Percentiles rank a stretch among this genome's conserved stretches.
These are phyloP conservation scores for Salisapilia sapeloensis DNA, from an alignment of 352 stramenopile species.

Conservation along the genomic window DNA sequence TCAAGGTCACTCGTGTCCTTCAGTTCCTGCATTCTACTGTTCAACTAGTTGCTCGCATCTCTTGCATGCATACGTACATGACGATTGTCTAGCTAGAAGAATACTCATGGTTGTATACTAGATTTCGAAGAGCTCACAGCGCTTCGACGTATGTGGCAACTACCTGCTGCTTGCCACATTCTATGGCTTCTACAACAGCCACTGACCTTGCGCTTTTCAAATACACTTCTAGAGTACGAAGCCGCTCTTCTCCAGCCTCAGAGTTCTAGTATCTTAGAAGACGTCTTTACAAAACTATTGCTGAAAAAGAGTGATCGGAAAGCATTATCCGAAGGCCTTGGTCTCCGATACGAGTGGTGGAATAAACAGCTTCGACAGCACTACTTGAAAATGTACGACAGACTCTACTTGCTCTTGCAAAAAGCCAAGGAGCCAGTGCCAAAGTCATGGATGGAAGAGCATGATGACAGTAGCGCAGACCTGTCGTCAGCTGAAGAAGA, in stretches of 20 bases:
- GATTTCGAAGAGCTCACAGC: constrained; percentile 55
- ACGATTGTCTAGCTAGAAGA: not conserved
- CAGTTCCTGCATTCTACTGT: too few relatives aligned
- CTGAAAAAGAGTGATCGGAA: constrained; percentile 71
- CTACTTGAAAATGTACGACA: constrained; percentile 69
- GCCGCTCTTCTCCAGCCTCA: constrained; percentile 52
- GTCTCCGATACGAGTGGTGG: constrained; percentile 80
- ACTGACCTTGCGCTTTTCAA: constrained; percentile 56
- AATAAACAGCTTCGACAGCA: constrained; percentile 74
- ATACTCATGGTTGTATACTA: constrained; percentile 1
- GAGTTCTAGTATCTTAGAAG: constrained; percentile 53
- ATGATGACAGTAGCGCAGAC: constrained; percentile 18
- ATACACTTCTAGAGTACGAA: constrained; percentile 73
- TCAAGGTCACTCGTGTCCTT: too few relatives aligned
- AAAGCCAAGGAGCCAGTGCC: constrained; percentile 55
- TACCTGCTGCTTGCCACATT: constrained; percentile 65
- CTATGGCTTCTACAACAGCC: constrained; percentile 70
- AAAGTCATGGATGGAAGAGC: constrained; percentile 41
- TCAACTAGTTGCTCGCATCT: too few relatives aligned
- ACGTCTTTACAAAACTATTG: constrained; percentile 75
- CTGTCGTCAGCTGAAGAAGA: constrained; percentile 10
- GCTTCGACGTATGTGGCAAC: constrained; percentile 50
- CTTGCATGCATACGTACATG: too few relatives aligned
- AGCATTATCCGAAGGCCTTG: constrained; percentile 50
- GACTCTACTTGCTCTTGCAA: constrained; percentile 58